phyloP scores from a whole-genome alignment of 2,329 filamentous ascomycete species.

The Magnaporthiopsis rhizophila region DNA sequence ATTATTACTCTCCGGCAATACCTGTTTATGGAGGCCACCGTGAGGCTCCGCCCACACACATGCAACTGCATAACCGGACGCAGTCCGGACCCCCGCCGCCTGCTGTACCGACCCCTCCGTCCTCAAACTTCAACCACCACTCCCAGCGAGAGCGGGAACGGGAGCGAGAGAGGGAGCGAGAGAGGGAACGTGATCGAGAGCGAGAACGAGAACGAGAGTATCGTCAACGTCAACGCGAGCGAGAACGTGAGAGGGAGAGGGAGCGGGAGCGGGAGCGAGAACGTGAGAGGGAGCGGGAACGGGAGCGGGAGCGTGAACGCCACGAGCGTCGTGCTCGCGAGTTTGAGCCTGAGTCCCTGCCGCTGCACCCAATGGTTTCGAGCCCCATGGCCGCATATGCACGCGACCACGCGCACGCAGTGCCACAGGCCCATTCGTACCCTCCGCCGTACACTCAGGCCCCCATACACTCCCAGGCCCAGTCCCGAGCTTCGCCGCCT shows the following conservation, averaged over 20 bases:
- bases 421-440: slow-evolving; percentile 2
- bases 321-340: background rate
- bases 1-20: background rate
- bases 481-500: background rate
- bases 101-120: background rate
- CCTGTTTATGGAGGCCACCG: background rate
- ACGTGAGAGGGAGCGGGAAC: background rate
- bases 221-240: background rate
- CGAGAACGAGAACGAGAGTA: background rate
- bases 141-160: background rate
- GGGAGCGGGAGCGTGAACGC: background rate
- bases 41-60: background rate
- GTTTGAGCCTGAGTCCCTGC: background rate
- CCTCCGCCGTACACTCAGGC: slow-evolving; percentile 1
- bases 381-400: background rate
- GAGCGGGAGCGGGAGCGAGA: background rate
- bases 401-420: background rate
- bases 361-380: background rate
- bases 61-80: background rate
- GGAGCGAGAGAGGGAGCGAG: background rate
- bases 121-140: background rate
- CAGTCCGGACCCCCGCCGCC: background rate
- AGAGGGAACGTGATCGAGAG: background rate
- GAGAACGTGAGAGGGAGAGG: background rate
- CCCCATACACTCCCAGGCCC: background rate